Percentiles rank a stretch among this genome's conserved stretches.
Evolutionary conservation across 2,329 filamentous ascomycete genomes (phyloP).

Genomic region (Talaromyces verruculosus): DNA sequence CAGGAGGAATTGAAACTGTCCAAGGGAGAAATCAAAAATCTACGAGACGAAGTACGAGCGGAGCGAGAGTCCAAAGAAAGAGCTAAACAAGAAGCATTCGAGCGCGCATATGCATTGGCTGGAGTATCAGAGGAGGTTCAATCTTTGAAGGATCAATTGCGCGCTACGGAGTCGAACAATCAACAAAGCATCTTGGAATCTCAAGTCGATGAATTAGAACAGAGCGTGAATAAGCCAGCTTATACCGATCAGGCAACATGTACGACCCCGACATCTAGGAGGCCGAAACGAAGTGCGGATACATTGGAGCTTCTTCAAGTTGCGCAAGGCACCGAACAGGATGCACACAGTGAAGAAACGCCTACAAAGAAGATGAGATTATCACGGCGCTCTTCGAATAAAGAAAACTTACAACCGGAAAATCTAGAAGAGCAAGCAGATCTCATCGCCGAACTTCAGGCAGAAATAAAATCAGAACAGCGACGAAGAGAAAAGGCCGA

Average conservation of each 20-base stretch:
- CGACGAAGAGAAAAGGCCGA: slow-evolving; percentile 54
- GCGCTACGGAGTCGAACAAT: slow-evolving; percentile 40
- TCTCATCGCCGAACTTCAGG: slow-evolving; percentile 46
- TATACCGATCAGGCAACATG: slow-evolving; percentile 34
- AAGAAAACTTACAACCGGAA: slow-evolving; percentile 30
- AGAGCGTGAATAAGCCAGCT: slow-evolving; percentile 21
- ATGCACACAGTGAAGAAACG: slow-evolving; percentile 28
- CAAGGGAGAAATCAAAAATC: slow-evolving; percentile 47
- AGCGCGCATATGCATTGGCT: slow-evolving; percentile 48
- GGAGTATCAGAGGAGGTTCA: slow-evolving; percentile 48
- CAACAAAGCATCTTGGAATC: slow-evolving; percentile 36
- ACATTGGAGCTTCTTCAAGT: slow-evolving; percentile 29
- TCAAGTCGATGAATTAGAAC: slow-evolving; percentile 34
- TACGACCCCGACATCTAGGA: slow-evolving; percentile 34
- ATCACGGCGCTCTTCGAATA: slow-evolving; percentile 32
- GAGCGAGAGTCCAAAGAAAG: slow-evolving; percentile 50
- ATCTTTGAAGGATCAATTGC: slow-evolving; percentile 43
- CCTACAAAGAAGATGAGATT: slow-evolving; percentile 37
- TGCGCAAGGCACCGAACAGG: slow-evolving; percentile 19
- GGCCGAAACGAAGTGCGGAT: slow-evolving; percentile 37
- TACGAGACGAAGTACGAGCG: slow-evolving; percentile 55
- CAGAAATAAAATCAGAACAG: slow-evolving; percentile 54
- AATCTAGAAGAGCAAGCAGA: slow-evolving; percentile 39
- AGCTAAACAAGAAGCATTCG: slow-evolving; percentile 49
- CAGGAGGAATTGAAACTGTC: slow-evolving; percentile 53